A percentile compares a stretch with the other conserved stretches of the same genome.
Conservation (phyloP, 148 eudicot genomes). For the Cornus kousa region DNA sequence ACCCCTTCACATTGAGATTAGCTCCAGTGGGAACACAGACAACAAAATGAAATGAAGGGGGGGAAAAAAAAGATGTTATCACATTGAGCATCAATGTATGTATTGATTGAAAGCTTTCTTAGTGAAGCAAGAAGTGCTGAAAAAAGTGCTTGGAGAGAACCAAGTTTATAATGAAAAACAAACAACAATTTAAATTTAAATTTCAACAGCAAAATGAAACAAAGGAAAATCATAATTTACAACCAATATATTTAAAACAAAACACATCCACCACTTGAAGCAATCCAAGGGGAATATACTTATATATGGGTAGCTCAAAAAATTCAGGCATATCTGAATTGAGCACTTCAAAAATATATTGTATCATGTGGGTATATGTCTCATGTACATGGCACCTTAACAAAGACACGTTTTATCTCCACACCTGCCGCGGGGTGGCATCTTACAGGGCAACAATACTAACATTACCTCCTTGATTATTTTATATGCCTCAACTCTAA, state of each 20-base stretch:
- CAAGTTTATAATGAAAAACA: conserved; percentile 10
- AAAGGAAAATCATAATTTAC: neutral
- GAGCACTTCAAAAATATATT: conserved; percentile 40
- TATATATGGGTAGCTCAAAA: conserved; percentile 83
- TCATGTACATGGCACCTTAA: no score
- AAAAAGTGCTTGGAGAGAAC: conserved; percentile 53
- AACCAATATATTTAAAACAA: no score
- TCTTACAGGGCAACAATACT: no score
- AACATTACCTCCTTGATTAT: no score
- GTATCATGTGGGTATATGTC: no score
- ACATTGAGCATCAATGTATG: conserved; percentile 95
- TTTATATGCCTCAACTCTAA: no score
- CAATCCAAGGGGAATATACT: conserved; percentile 73
- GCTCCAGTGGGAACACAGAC: neutral
- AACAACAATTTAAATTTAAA: neutral
- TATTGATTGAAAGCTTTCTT: conserved; percentile 94
- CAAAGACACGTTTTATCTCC: no score
- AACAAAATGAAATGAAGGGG: neutral
- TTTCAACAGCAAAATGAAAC: conserved; percentile 1
- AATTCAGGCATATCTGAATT: conserved; percentile 77
- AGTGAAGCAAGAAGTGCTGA: conserved; percentile 62
- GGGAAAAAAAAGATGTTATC: conserved; percentile 19
- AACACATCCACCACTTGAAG: conserved; percentile 47
- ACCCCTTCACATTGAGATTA: neutral
- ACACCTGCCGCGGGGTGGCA: no score